Evolutionary conservation across 495 filamentous ascomycete species (phyloP), one percentile per base, ranked within the genome.

Genomic region (Xanthoparmelia taractica): DNA sequence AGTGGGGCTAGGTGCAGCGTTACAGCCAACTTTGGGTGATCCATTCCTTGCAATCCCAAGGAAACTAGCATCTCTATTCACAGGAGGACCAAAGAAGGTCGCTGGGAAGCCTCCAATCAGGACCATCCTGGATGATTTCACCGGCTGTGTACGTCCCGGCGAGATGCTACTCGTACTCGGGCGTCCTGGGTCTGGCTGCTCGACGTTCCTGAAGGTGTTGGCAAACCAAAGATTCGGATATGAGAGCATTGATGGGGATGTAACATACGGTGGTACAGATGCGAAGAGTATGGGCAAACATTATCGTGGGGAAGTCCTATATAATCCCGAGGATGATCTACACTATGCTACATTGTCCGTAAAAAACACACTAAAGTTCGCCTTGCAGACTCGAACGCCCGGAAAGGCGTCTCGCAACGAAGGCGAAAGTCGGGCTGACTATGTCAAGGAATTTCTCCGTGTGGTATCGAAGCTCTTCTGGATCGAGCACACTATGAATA

Each of bases 81-180:
- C 73, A 38, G 80, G 77, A 60, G 77, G 76, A 4, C 69, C 73
- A 25, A 74, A 73, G 3, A 58, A 69, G 59, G 76, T 75, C 25
- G 63, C 60, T 18, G 68, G 67, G n/a, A 83, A 82, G 52, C 74
- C 79, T 8, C 76, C 82, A 2, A 72, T 87, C 17, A 71, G 69
- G 38, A 75, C 72, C 6, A 82, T 83, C 23, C 45, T 83, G 36
- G 73, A 78, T n/a, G 74, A 78, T 29, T 86, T 84, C 68, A 72
- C 75, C 8, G 85, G 85, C 38, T 76, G 85, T 58, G 75, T 81
- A 38, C 85, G 86, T 65, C 85, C 89, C 1, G 92, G 92, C 20
- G 92, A 97, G 73, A 96, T 96, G 92, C 79, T 95, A 2, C 76
- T 97, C 25, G 92, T 97, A 13, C 79, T 97, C 25, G 92, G 92